Evolutionary conservation across 805 yeast species (phyloP), one percentile per base, ranked within the genome.

Genomic region (Wickerhamiella nectarea): DNA sequence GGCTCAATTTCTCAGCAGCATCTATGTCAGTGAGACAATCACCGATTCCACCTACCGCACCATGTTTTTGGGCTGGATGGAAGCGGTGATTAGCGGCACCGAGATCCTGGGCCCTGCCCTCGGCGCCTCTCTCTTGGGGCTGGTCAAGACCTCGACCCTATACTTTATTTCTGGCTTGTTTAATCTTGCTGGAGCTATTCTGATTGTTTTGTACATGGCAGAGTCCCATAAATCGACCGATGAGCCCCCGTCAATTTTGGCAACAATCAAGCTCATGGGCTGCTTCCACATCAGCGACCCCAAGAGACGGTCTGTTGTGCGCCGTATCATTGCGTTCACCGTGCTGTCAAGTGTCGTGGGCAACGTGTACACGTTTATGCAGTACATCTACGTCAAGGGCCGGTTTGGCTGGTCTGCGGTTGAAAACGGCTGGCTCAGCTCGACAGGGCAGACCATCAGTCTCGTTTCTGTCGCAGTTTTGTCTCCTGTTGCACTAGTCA

Each of bases 41-140:
- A 4, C 25, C 14, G 38, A 35, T 9, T 20, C 38, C 12, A 35
- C 24, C 11, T 35, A 35, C 14, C 20, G 38, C 11, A 35, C 38
- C 3, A 3, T 35, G 3, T 35, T 35, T 20, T n/a, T 35, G n/a
- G 38, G 38, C 17, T 35, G 38, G 38, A 35, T 35, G 38, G 24
- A 18, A n/a, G 38, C 38, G 3, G 38, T 35, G 9, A 10, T 35
- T 11, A 35, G 38, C 9, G 26, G 15, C 26, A 19, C 38, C 12
- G 18, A 35, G 10, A 35, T 35, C 5, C 6, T 35, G 24, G 38
- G 38, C 15, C 38, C 38, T 3, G 38, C 26, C 24, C 9, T 21
- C 21, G 38, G 38, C 8, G 38, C 38, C 6, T 6, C 25, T 3
- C 8, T 20, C 17, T 17, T 35, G 4, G 18, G 15, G 17, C 26